Evolutionary conservation across 2,329 filamentous ascomycete genomes (phyloP).

Genomic region (Exophiala spinifera): DNA sequence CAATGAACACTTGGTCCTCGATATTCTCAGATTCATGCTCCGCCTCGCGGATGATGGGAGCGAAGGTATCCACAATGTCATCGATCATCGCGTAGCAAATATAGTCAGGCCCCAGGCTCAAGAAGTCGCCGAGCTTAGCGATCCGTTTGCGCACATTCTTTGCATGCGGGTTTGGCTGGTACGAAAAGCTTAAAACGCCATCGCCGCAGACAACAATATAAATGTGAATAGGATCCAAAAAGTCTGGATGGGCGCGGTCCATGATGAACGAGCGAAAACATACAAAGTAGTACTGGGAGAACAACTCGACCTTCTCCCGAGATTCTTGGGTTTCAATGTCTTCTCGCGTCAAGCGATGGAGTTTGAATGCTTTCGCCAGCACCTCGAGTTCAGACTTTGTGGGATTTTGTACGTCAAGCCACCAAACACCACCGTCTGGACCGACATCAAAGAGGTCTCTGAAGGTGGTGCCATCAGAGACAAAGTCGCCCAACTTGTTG

Average conservation of each 20-base stretch:
- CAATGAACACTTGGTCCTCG: conserved; percentile 92
- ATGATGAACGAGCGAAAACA: conserved; percentile 93
- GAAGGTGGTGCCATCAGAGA: conserved; percentile 85
- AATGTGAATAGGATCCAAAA: conserved; percentile 91
- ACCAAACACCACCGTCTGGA: conserved; percentile 84
- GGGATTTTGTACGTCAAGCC: conserved; percentile 90
- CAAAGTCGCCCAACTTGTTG: conserved; percentile 78
- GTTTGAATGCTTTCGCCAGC: conserved; percentile 89
- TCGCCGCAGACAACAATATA: conserved; percentile 97
- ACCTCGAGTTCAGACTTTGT: conserved; percentile 83
- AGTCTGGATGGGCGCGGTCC: conserved; percentile 73
- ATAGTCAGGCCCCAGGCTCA: conserved; percentile 94
- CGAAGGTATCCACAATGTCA: conserved; percentile 95
- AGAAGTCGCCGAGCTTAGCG: conserved; percentile 87
- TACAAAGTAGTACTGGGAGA: conserved; percentile 96
- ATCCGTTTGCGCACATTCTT: conserved; percentile 88
- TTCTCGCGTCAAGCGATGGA: conserved; percentile 92
- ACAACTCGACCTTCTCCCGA: conserved; percentile 96
- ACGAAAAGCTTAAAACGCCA: conserved; percentile 92
- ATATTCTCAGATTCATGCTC: conserved; percentile 88
- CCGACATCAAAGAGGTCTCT: conserved; percentile 77
- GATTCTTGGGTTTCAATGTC: conserved; percentile 95
- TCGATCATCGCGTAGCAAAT: conserved; percentile 98
- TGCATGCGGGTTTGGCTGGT: conserved; percentile 81
- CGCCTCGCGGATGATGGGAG: conserved; percentile 80